Percentiles rank a stretch among this genome's conserved stretches.
Evolutionary conservation across 257 asterid genomes (phyloP).

Genomic region (Rauvolfia tetraphylla): DNA sequence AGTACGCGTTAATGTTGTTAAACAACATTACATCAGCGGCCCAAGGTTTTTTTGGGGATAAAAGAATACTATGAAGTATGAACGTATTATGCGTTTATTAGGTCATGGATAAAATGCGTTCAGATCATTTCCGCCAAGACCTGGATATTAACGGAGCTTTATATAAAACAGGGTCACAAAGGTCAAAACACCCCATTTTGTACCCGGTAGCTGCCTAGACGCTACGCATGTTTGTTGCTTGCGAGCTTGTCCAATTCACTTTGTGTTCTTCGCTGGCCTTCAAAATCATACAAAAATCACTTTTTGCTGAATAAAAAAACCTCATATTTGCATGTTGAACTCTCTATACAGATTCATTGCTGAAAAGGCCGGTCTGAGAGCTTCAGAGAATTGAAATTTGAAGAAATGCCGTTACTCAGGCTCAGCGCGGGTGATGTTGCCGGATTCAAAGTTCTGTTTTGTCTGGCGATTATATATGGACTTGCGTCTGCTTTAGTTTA

Average conservation of each 20-base stretch:
- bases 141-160: too few relatives aligned
- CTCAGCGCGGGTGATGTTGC: constrained; percentile 59
- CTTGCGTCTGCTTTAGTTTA: constrained; percentile 42
- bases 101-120: too few relatives aligned
- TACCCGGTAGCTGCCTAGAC: too few relatives aligned
- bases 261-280: background rate
- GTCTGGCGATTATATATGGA: constrained; percentile 53
- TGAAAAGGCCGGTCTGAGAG: background rate
- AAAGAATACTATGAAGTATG: too few relatives aligned
- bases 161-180: too few relatives aligned
- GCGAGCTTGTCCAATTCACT: background rate
- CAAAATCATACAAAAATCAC: background rate
- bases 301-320: background rate
- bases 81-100: too few relatives aligned
- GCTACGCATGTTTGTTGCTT: background rate
- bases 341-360: background rate
- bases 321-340: background rate
- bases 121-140: too few relatives aligned
- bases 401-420: constrained; percentile 47
- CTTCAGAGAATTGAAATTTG: background rate
- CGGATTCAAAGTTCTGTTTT: constrained; percentile 62
- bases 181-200: too few relatives aligned
- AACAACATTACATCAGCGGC: too few relatives aligned
- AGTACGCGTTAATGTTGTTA: too few relatives aligned
- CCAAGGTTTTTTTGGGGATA: too few relatives aligned